Conservation (phyloP, 768 basidiomycete species). For the Fomitopsis pulvina region DNA sequence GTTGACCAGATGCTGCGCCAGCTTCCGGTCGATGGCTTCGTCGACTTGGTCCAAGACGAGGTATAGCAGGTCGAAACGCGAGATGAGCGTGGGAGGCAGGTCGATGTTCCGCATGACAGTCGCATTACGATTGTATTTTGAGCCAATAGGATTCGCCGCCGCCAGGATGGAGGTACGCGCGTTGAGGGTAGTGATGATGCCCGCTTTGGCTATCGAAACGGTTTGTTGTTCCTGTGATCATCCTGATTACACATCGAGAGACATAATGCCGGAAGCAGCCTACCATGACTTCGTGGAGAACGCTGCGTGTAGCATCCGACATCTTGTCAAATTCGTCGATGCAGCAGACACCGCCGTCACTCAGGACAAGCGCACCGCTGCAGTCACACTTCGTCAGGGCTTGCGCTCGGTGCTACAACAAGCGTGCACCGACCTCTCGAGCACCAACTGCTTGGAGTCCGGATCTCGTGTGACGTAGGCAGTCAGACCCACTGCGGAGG, state of each 20-base stretch:
- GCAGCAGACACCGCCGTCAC: slow-evolving; percentile 96
- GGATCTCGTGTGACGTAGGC: slow-evolving; percentile 98
- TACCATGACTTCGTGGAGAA: slow-evolving; percentile 98
- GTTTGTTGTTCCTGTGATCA: slow-evolving; percentile 93
- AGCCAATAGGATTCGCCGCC: slow-evolving; percentile 95
- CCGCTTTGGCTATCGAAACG: slow-evolving; percentile 97
- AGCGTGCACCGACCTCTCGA: slow-evolving; percentile 68
- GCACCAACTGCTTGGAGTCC: slow-evolving; percentile 94
- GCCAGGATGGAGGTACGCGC: slow-evolving; percentile 97
- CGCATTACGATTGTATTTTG: slow-evolving; percentile 86
- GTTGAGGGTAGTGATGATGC: slow-evolving; percentile 97
- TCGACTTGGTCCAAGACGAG: slow-evolving; percentile 94
- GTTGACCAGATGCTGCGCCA: slow-evolving; percentile 90
- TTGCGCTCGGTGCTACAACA: no score
- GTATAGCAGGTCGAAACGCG: slow-evolving; percentile 94
- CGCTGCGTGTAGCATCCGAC: slow-evolving; percentile 95
- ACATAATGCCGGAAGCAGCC: slow-evolving; percentile 8
- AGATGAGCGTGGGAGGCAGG: slow-evolving; percentile 94
- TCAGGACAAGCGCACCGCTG: slow-evolving; percentile 89
- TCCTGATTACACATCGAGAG: background rate
- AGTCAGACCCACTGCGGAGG: slow-evolving; percentile 96
- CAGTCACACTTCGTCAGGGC: no score
- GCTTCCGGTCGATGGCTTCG: slow-evolving; percentile 73
- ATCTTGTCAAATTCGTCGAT: slow-evolving; percentile 99
- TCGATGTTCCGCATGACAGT: slow-evolving; percentile 97